Evolutionary conservation across 495 filamentous ascomycete species (phyloP).

Genomic region (Aspergillus homomorphus): DNA sequence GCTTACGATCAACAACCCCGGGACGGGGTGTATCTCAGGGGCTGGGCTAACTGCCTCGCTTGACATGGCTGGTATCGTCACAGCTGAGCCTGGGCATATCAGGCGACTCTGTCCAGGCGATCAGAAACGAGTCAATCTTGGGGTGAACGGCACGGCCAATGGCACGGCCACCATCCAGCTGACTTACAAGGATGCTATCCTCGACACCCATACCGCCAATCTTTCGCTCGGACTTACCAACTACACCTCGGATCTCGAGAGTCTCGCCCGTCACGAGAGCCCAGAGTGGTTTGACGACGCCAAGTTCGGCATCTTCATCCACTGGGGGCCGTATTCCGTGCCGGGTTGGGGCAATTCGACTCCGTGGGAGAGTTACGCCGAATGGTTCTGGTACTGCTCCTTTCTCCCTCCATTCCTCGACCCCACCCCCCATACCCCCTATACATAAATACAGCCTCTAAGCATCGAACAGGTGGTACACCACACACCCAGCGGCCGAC

Average conservation of each 20-base stretch:
- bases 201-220: not conserved
- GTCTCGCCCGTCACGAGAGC: slow-evolving; percentile 28
- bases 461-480: slow-evolving; percentile 38
- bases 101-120: slow-evolving; percentile 53
- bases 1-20: slow-evolving; percentile 49
- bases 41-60: slow-evolving; percentile 13
- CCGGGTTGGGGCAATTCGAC: slow-evolving; percentile 54
- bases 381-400: slow-evolving; percentile 38
- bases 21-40: slow-evolving; percentile 37
- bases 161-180: slow-evolving; percentile 30
- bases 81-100: slow-evolving; percentile 41
- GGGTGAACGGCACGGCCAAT: slow-evolving; percentile 32
- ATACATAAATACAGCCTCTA: too few relatives aligned
- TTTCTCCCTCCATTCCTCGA: not conserved
- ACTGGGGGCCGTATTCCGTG: slow-evolving; percentile 54
- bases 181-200: slow-evolving; percentile 23
- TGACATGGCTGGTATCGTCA: not conserved
- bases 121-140: slow-evolving; percentile 46
- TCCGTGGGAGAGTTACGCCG: slow-evolving; percentile 50
- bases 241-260: slow-evolving; percentile 9
- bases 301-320: slow-evolving; percentile 58
- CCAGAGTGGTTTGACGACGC: slow-evolving; percentile 46
- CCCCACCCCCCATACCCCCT: not conserved
- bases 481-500: slow-evolving; percentile 29
- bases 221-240: slow-evolving; percentile 1